Conservation (phyloP, 164 flowering plant species). For the Magnolia kwangsiensis region DNA sequence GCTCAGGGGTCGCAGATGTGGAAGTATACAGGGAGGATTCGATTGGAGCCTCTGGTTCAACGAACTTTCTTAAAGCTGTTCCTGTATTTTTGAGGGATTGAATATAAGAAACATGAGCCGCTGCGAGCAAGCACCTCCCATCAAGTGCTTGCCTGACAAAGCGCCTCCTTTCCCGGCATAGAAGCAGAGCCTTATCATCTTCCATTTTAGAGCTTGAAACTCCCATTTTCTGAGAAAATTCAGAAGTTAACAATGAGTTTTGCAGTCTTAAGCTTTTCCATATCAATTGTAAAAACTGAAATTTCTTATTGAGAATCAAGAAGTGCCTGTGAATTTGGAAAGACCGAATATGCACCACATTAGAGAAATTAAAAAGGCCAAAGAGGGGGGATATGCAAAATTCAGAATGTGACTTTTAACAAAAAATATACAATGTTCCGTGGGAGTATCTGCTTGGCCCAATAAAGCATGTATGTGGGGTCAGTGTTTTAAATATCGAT, state of each 20-base stretch:
- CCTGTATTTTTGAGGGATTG: constrained; percentile 63
- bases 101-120: constrained; percentile 72
- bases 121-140: constrained; percentile 81
- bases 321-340: no score
- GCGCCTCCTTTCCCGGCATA: constrained; percentile 88
- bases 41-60: constrained; percentile 56
- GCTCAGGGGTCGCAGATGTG: constrained; percentile 72
- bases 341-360: no score
- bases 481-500: no score
- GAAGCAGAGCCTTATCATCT: constrained; percentile 78
- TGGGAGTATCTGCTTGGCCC: no score
- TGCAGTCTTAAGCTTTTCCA: neutral
- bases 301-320: no score
- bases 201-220: constrained; percentile 65
- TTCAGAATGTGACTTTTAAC: no score
- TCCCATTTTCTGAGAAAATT: constrained; percentile 49
- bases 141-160: constrained; percentile 80
- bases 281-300: neutral
- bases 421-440: no score
- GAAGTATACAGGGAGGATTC: constrained; percentile 68
- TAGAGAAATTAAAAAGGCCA: no score
- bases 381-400: no score
- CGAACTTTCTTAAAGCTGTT: constrained; percentile 63
- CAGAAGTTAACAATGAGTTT: neutral
- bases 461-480: no score